Conservation (phyloP, 257 asterid genomes). For the Avicennia marina region DNA sequence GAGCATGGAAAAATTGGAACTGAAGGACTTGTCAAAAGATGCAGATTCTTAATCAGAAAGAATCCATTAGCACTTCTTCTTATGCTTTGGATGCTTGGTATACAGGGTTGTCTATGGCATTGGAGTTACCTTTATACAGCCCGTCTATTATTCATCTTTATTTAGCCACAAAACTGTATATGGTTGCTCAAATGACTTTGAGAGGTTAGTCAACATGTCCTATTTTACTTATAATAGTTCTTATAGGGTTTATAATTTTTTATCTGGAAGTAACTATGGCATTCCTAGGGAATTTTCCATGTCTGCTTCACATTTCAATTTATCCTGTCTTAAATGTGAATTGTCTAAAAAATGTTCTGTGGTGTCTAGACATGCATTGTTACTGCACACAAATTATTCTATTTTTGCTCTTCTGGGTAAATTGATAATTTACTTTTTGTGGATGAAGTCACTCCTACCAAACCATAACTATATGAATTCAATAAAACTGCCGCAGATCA, state of each 20-base stretch:
- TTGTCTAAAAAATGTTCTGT: no score
- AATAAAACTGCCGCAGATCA: no score
- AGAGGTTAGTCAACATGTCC: conserved; percentile 45
- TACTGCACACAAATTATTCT: no score
- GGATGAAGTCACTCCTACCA: no score
- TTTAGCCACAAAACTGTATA: conserved; percentile 59
- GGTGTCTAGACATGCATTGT: no score
- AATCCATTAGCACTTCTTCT: conserved; percentile 10
- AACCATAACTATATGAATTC: no score
- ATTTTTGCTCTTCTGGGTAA: no score
- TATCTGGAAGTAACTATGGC: conserved; percentile 1
- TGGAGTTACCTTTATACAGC: conserved; percentile 78
- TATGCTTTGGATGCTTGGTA: conserved; percentile 22
- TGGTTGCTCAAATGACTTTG: conserved; percentile 70
- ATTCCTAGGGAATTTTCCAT: background rate
- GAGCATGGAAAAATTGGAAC: conserved; percentile 3
- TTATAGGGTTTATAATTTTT: conserved; percentile 13
- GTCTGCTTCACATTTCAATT: conserved; percentile 7
- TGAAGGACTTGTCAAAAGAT: conserved; percentile 7
- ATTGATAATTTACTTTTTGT: no score
- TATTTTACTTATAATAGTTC: background rate
- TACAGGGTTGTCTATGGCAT: conserved; percentile 76
- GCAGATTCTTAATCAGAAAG: conserved; percentile 5
- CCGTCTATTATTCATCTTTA: conserved; percentile 60
- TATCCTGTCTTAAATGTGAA: conserved; percentile 4